phyloP scores from a whole-genome alignment of 2,329 filamentous ascomycete species.

The Ophiostoma quercus region DNA sequence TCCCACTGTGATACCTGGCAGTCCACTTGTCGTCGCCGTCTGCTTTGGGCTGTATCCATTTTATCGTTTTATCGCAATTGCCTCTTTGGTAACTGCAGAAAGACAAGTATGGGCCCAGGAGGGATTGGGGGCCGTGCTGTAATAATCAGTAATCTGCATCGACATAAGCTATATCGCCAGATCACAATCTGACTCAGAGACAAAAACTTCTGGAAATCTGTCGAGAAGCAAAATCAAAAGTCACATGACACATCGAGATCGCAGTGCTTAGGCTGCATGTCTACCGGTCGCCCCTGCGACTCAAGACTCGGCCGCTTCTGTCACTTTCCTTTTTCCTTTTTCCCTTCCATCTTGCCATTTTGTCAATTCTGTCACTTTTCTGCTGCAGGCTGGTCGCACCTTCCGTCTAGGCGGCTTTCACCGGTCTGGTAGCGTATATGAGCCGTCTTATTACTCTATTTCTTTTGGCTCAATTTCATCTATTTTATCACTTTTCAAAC shows the following conservation, averaged over 20 bases:
- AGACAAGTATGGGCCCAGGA: not conserved
- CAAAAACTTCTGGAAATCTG: too few species aligned
- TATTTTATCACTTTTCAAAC: not conserved
- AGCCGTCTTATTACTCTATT: not conserved
- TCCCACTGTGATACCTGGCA: not conserved
- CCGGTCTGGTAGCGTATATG: conserved; percentile 1
- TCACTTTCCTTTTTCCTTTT: not conserved
- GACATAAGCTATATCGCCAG: too few species aligned
- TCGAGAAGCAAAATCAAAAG: not conserved
- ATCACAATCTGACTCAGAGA: too few species aligned
- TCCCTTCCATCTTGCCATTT: not conserved
- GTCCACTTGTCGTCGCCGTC: not conserved
- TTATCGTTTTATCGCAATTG: not conserved
- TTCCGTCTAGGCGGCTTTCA: conserved; percentile 1
- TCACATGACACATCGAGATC: not conserved
- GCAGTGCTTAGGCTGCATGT: not conserved
- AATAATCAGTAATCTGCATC: too few species aligned
- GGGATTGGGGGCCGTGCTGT: not conserved
- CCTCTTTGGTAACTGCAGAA: not conserved
- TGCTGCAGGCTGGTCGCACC: not conserved
- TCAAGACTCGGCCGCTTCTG: not conserved
- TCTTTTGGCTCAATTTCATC: not conserved
- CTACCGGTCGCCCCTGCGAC: not conserved
- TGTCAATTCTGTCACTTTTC: not conserved
- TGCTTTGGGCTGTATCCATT: not conserved